Evolutionary conservation across 164 flowering plant species (phyloP), one percentile per base, ranked within the genome.

Genomic region (Amborella trichopoda): DNA sequence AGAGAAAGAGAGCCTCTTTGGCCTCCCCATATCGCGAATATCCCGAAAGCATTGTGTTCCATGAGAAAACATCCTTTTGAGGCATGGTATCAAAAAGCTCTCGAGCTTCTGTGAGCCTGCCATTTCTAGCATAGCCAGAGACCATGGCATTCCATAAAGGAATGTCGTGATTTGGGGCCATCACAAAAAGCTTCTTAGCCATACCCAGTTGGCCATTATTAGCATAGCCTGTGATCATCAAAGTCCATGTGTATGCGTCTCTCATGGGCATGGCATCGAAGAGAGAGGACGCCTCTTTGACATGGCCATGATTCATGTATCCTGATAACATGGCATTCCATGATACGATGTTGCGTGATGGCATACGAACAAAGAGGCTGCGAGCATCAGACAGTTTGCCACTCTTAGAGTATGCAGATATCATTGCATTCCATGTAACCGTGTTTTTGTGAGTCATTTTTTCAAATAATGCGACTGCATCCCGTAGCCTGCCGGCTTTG

Each of bases 401-500:
- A 21, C 43, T 56, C 36, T 56, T 56, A 4, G 60, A 32, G 17
- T 49, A 56, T 3, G 33, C 54, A 1, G 60, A 56, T 38, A 57
- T 57, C 55, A 57, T 57, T 12, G 61, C 43, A 27, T 57, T 57
- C 36, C 41, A 57, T 14, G 55, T 43, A 1, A 50, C 61, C 0
- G 55, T 44, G 38, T 57, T 44, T 6, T 44, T 48, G 23, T 17
- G 22, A 10, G 43, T 19, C 55, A 50, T 57, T 5, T 20, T 34
- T 4, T 50, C 37, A 12, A 57, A 57, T 11, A 57, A 20, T 30
- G 46, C 27, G 34, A 59, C 25, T 22, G 73, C 69, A 44, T 68
- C 76, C 22, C 68, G 62, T 22, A 68, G 48, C 33, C 56, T 40
- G 28, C 72, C 70, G 19, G 53, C 49, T 53, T 56, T 64, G 25